Conservation (phyloP, 371 early-diverging fungal genomes). For the Mortierella sp. region DNA sequence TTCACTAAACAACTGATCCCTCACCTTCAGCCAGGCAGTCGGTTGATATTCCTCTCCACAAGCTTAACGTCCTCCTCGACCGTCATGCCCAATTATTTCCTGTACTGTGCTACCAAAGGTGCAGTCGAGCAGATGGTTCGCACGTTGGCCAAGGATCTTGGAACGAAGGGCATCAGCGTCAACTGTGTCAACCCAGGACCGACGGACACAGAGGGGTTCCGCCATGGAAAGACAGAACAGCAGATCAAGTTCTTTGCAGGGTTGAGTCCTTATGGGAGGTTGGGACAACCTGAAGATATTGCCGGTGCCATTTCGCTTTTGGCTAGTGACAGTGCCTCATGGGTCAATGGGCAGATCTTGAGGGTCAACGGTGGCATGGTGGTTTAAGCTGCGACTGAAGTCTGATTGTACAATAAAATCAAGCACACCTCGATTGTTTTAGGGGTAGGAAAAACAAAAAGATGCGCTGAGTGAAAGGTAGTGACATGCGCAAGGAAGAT, state of each 20-base stretch:
- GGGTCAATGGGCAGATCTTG: conserved; percentile 46
- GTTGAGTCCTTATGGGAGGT: conserved; percentile 12
- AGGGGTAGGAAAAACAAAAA: too few species aligned
- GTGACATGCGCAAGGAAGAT: too few species aligned
- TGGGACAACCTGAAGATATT: conserved; percentile 42
- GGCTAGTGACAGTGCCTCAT: conserved; percentile 21
- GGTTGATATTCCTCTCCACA: conserved; percentile 30
- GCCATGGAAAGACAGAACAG: conserved; percentile 17
- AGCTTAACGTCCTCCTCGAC: conserved; percentile 9
- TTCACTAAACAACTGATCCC: conserved; percentile 35
- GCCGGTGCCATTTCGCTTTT: conserved; percentile 32
- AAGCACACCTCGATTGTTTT: too few species aligned
- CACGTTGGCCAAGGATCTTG: conserved; percentile 37
- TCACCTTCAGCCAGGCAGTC: conserved; percentile 13
- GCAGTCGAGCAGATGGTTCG: conserved; percentile 48
- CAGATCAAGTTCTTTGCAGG: conserved; percentile 12
- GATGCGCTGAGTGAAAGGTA: too few species aligned
- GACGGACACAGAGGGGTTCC: conserved; percentile 42
- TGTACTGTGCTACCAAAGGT: conserved; percentile 44
- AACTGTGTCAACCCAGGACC: conserved; percentile 46
- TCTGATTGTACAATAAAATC: too few species aligned
- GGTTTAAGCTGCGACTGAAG: too few species aligned
- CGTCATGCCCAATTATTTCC: conserved; percentile 10
- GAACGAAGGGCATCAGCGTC: conserved; percentile 40
- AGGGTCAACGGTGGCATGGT: conserved; percentile 36